phyloP scores from a whole-genome alignment of 331 rosid species.

The Prunus yedoensis region DNA sequence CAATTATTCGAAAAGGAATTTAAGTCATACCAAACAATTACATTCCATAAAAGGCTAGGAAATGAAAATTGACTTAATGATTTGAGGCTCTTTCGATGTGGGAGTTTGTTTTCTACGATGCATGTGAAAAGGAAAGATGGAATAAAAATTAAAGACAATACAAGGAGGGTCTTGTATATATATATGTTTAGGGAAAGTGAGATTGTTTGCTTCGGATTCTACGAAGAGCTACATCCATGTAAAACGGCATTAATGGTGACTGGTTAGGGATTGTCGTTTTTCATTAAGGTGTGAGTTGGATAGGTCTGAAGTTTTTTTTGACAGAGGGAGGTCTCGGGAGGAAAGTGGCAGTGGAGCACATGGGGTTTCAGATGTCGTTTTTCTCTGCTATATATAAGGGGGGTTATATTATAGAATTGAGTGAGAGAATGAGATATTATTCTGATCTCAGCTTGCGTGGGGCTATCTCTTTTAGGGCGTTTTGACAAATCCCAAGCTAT shows the following conservation, averaged over 20 bases:
- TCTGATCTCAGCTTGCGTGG: slow-evolving; percentile 5
- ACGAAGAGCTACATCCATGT: slow-evolving; percentile 43
- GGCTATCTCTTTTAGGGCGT: slow-evolving; percentile 1
- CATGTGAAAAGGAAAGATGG: slow-evolving; percentile 45
- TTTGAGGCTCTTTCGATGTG: slow-evolving; percentile 29
- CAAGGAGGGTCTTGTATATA: not conserved
- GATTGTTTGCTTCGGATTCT: slow-evolving; percentile 34
- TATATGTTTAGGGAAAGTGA: slow-evolving; percentile 33
- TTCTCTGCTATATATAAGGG: slow-evolving; percentile 15
- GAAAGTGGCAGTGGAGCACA: slow-evolving; percentile 65
- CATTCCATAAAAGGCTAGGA: slow-evolving; percentile 34
- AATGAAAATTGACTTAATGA: slow-evolving; percentile 38
- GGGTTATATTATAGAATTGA: slow-evolving; percentile 20
- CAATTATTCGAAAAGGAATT: slow-evolving; percentile 30
- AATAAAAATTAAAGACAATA: slow-evolving; percentile 5
- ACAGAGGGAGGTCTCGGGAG: slow-evolving; percentile 30
- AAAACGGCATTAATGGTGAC: slow-evolving; percentile 42
- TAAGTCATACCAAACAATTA: slow-evolving; percentile 35
- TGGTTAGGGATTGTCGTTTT: slow-evolving; percentile 69
- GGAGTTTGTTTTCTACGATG: slow-evolving; percentile 36
- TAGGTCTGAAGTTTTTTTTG: slow-evolving; percentile 37
- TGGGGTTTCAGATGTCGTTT: slow-evolving; percentile 64
- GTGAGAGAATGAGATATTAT: slow-evolving; percentile 22
- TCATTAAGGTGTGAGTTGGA: slow-evolving; percentile 57
- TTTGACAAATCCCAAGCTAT: slow-evolving; percentile 32